Evolutionary conservation across 495 filamentous ascomycete species (phyloP).

Genomic region (Bathelium albidoporum): DNA sequence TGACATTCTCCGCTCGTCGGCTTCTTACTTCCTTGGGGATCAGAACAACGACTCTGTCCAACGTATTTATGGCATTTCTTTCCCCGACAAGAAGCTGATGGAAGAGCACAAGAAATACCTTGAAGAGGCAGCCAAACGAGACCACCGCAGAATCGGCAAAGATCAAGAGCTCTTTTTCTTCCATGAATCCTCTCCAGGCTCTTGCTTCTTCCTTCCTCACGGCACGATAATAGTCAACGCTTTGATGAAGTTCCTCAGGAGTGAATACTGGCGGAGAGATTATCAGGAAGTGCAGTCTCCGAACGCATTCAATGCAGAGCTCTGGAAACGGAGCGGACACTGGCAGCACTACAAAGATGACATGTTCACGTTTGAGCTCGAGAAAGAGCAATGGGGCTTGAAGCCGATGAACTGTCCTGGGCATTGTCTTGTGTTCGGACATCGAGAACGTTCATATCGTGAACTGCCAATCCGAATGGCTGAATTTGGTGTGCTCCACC

Average conservation of each 20-base stretch:
- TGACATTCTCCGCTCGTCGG: conserved; percentile 89
- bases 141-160: conserved; percentile 80
- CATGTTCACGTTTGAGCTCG: conserved; percentile 88
- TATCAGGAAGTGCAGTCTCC: conserved; percentile 94
- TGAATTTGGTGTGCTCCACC: conserved; percentile 90
- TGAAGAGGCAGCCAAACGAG: conserved; percentile 91
- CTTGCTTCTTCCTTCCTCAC: conserved; percentile 76
- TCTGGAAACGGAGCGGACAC: conserved; percentile 93
- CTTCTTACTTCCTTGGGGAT: conserved; percentile 93
- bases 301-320: conserved; percentile 83
- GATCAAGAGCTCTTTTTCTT: conserved; percentile 98
- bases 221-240: conserved; percentile 88
- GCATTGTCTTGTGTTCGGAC: conserved; percentile 67
- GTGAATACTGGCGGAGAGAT: conserved; percentile 84
- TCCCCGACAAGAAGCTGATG: conserved; percentile 93
- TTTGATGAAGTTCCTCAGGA: conserved; percentile 64
- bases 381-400: conserved; percentile 76
- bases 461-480: conserved; percentile 85
- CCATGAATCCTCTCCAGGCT: conserved; percentile 80
- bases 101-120: conserved; percentile 82
- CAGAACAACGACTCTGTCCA: conserved; percentile 87
- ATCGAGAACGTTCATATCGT: conserved; percentile 70
- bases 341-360: conserved; percentile 93
- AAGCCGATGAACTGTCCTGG: conserved; percentile 99
- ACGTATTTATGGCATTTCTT: conserved; percentile 91